These are phyloP conservation scores for Amanita exitialis DNA, from an alignment of 768 basidiomycete species.

Conservation along the genomic window DNA sequence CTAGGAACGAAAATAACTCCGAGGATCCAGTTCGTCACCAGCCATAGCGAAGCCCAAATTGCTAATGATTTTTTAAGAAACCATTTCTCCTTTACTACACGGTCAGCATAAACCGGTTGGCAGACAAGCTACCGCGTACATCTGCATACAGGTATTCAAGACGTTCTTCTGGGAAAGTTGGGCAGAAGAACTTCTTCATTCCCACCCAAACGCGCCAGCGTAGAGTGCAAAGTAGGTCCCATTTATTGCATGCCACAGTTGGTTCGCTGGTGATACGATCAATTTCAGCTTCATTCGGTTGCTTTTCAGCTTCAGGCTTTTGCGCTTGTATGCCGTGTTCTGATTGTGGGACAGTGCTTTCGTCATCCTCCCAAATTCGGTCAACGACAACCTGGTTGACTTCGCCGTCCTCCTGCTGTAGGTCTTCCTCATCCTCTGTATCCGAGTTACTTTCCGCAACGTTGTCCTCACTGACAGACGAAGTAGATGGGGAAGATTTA, in stretches of 20 bases:
- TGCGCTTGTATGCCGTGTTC: constrained; percentile 39
- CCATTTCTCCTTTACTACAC: constrained; percentile 51
- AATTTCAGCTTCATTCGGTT: constrained; percentile 16
- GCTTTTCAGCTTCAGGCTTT: constrained; percentile 36
- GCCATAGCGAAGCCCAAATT: constrained; percentile 53
- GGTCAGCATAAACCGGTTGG: not conserved
- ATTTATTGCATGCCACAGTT: constrained; percentile 17
- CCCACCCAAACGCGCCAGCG: constrained; percentile 51
- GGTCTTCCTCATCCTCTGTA: constrained; percentile 14
- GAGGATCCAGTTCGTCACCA: constrained; percentile 62
- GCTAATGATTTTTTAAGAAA: constrained; percentile 59
- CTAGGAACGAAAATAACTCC: constrained; percentile 40
- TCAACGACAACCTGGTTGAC: constrained; percentile 75
- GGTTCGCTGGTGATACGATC: constrained; percentile 21
- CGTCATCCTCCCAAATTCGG: constrained; percentile 53
- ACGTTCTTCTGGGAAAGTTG: constrained; percentile 48
- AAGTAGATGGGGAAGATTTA: constrained; percentile 45
- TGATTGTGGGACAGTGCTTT: constrained; percentile 41
- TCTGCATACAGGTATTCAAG: constrained; percentile 35
- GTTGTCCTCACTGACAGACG: constrained; percentile 38
- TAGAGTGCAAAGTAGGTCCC: constrained; percentile 30
- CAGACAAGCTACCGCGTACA: constrained; percentile 12
- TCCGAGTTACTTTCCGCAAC: constrained; percentile 26
- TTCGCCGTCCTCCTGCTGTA: constrained; percentile 22
- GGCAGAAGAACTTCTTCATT: constrained; percentile 46